phyloP scores from a whole-genome alignment of 208 protist genomes.

The Acanthamoeba culbertsoni region DNA sequence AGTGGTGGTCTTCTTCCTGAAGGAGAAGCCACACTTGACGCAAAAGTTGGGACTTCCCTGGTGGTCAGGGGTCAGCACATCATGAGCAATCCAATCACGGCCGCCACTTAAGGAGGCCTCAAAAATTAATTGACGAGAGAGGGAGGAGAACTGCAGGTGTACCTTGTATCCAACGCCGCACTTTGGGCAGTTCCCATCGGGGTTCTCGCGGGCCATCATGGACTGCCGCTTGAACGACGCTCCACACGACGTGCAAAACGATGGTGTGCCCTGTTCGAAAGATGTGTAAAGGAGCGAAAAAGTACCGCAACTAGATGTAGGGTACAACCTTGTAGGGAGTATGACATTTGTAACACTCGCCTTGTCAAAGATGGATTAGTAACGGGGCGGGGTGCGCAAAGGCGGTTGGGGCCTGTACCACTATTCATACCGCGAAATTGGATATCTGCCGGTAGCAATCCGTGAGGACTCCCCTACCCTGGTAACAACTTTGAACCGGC shows the following conservation, averaged over 20 bases:
- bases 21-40: conserved; percentile 28
- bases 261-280: not conserved
- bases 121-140: not conserved
- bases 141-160: not conserved
- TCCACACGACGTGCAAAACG: conserved; percentile 24
- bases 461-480: no score
- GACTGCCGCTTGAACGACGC: conserved; percentile 45
- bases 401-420: no score
- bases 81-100: not conserved
- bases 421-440: no score
- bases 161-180: conserved; percentile 22
- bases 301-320: not conserved
- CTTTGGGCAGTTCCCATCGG: not conserved
- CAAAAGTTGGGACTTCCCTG: conserved; percentile 39
- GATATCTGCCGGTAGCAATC: no score
- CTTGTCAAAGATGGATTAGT: no score
- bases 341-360: not conserved
- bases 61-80: no score
- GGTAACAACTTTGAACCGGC: no score
- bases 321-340: not conserved
- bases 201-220: conserved; percentile 20
- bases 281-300: not conserved
- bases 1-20: conserved; percentile 1
- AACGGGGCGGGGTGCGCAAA: no score
- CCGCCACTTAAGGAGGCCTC: not conserved